Base-by-base conservation (phyloP, 139 green algal genomes). In the Auxenochlorella protothecoides region DNA sequence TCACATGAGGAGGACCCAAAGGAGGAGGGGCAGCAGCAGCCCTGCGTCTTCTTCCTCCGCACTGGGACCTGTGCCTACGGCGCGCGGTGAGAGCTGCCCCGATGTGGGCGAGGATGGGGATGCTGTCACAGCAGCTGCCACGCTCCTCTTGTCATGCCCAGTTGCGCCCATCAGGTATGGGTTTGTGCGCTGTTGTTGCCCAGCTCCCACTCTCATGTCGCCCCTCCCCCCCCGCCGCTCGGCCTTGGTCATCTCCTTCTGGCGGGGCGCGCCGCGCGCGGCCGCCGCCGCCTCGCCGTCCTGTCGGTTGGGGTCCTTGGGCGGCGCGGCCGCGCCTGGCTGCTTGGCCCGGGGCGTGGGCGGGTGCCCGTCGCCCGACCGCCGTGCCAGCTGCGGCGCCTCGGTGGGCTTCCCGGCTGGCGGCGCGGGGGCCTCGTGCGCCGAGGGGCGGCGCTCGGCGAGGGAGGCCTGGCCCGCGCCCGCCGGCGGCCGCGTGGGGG, bases 151-250 rank as follows among this genome's bases (percentile, higher is more conserved):
- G 27, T 44, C 27, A 44, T 44, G 27, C 27, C 27, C 27, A 44
- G 27, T 2, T 44, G 27, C 27, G 27, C 27, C 27, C 27, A 44
- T 1, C 27, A 44, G 27, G 27, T 44, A 44, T 44, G 27, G 27
- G 27, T 44, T 44, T 44, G 27, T 44, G 27, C 27, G 27, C 27
- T 44, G 27, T 44, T 44, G 27, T 44, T 44, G 27, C 27, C 27
- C 27, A 44, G 27, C 27, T 44, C 27, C 27, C 27, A 44, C 27
- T 44, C 27, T 44, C 27, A 44, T 44, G 27, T 44, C 85, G 74
- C 53, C 89, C n/a, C n/a, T n/a, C n/a, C n/a, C n/a, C n/a, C n/a
- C n/a, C n/a, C 85, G 74, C 53, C 89, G 83, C 82, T 96, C 91
- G 44, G 90, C 89, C 65, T 88, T 89, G 3, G 80, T 90, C 75